Evolutionary conservation across 2,329 filamentous ascomycete genomes (phyloP), one percentile per base, ranked within the genome.

Genomic region (Hypoxylon sp.): DNA sequence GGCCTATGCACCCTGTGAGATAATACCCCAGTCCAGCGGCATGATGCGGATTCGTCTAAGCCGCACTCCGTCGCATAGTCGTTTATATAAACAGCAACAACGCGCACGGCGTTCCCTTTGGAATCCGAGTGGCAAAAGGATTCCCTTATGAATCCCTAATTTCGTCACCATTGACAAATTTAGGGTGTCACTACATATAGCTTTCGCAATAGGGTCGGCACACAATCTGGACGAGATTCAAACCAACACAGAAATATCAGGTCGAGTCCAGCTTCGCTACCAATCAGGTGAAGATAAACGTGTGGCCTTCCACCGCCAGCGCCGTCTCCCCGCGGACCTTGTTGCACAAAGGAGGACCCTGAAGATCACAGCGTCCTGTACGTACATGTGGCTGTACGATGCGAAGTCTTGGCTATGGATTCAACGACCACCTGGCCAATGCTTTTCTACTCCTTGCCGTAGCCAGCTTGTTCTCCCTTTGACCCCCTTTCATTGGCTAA

Each of bases 341-440:
- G 64, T 70, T 59, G 66, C 67, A 72, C 70, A 66, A 5, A 71
- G 71, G 69, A 74, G 72, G 74, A 75, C 74, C 74, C 73, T 75
- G 73, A 75, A 73, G 74, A 75, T 76, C 72, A 73, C 65, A 39
- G 31, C 59, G 55, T 62, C 69, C 62, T 71, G 48, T 66, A 74
- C 66, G 48, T 66, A 74, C 66, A 68, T 62, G 65, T 71, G 72
- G 66, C 68, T 67, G 71, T 71, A 67, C 71, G 67, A 72, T 75
- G 71, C 42, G 66, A 66, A 50, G 69, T 72, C 72, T 72, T 70
- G 69, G 66, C 69, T 54, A 24, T 70, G 58, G 31, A 50, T 58
- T 63, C 47, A 29, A 59, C 58, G 37, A 58, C 66, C 31, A 60
- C 61, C 62, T 39, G 66, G 60, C 73, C 73, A 74, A 73, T 73